phyloP scores from a whole-genome alignment of 345 rosid species.

The Moricandia arvensis region DNA sequence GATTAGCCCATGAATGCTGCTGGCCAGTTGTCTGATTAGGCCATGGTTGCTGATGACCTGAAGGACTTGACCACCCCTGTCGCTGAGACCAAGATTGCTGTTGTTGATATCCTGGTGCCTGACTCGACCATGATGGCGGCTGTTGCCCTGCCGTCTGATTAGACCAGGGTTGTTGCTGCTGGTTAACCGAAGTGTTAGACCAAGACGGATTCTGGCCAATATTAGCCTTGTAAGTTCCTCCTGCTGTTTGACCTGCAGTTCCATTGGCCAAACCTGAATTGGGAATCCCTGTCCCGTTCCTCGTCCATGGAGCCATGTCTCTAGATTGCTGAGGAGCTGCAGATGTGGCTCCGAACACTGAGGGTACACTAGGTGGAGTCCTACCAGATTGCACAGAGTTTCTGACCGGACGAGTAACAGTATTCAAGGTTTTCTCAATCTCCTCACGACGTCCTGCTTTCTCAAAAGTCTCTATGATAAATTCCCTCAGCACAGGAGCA shows the following conservation, averaged over 20 bases:
- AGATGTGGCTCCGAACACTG: conserved; percentile 14
- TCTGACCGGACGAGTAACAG: conserved; percentile 44
- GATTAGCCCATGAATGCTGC: conserved; percentile 12
- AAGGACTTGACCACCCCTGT: conserved; percentile 30
- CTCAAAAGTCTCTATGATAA: conserved; percentile 48
- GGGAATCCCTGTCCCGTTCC: conserved; percentile 22
- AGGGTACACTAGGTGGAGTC: conserved; percentile 20
- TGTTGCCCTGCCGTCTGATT: conserved; percentile 33
- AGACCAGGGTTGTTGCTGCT: conserved; percentile 34
- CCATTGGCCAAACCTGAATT: conserved; percentile 35
- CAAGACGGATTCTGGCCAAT: conserved; percentile 31
- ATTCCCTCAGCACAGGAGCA: conserved; percentile 57
- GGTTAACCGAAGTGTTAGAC: conserved; percentile 30
- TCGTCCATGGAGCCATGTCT: conserved; percentile 8
- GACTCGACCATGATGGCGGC: conserved; percentile 28
- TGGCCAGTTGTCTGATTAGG: conserved; percentile 16
- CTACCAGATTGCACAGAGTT: conserved; percentile 24
- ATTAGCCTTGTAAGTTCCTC: conserved; percentile 14
- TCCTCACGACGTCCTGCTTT: conserved; percentile 61
- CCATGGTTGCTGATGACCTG: conserved; percentile 20
- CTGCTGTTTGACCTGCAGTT: conserved; percentile 14
- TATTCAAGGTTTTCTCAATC: conserved; percentile 60
- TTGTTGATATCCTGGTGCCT: conserved; percentile 28
- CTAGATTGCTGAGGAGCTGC: conserved; percentile 27
- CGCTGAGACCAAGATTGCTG: conserved; percentile 30